Evolutionary conservation across 2,329 filamentous ascomycete species (phyloP).

Genomic region (Talaromyces islandicus): DNA sequence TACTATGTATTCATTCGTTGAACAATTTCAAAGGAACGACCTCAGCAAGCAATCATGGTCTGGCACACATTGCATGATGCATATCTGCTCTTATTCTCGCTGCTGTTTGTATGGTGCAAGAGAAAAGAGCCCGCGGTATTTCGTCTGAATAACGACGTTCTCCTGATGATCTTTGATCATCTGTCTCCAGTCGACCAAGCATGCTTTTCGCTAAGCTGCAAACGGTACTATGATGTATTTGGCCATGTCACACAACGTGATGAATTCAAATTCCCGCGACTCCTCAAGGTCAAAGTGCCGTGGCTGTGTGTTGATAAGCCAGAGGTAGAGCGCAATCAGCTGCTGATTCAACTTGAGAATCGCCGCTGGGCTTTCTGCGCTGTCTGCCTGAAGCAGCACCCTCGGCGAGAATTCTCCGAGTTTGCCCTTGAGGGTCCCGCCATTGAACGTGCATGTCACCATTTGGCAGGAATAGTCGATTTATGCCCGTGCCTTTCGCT

Average conservation of each 20-base stretch:
- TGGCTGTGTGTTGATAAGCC: not conserved
- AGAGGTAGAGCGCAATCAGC: not conserved
- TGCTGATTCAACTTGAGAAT: not conserved
- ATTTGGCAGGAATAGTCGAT: not conserved
- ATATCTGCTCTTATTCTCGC: not conserved
- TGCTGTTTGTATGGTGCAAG: not conserved
- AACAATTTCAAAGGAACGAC: not conserved
- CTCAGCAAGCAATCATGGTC: not conserved
- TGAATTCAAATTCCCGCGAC: constrained; percentile 2
- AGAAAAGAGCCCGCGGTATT: not conserved
- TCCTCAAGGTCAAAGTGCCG: not conserved
- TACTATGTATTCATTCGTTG: not conserved
- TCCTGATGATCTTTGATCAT: not conserved
- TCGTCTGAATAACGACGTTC: not conserved
- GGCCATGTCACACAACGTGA: not conserved
- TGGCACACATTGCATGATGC: not conserved
- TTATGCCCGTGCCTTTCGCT: not conserved
- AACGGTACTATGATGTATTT: not conserved
- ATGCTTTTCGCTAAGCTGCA: constrained; percentile 1
- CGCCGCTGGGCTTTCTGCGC: not conserved
- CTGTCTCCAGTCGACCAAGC: not conserved
- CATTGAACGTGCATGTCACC: not conserved
- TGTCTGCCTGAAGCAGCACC: not conserved
- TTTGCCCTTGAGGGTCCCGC: not conserved
- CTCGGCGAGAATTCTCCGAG: not conserved